A percentile compares a stretch with the other conserved stretches of the same genome.
phyloP scores from a whole-genome alignment of 179 eudicot species.

The Heliamphora pulchella region DNA sequence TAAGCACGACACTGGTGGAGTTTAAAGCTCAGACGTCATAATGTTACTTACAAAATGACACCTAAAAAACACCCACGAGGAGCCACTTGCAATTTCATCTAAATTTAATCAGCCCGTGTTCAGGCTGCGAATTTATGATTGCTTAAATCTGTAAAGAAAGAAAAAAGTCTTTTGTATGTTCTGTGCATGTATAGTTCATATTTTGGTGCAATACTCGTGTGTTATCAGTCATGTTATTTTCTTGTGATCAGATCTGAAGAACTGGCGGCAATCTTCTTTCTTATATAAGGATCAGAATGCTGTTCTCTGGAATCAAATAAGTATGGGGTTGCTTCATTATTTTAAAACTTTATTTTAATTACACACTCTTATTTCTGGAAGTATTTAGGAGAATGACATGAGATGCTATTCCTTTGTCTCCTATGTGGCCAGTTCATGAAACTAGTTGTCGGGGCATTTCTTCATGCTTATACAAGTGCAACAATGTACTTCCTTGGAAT shows the following conservation, averaged over 20 bases:
- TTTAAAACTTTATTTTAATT: background rate
- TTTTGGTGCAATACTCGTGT: background rate
- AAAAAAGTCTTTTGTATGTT: background rate
- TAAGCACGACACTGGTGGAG: background rate
- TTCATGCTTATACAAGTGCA: constrained; percentile 32
- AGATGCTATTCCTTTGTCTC: background rate
- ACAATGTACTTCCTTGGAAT: constrained; percentile 24
- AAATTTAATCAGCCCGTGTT: background rate
- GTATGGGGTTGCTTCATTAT: constrained; percentile 7
- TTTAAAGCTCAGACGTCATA: background rate
- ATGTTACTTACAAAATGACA: background rate
- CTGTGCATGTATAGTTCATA: background rate
- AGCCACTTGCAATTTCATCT: background rate
- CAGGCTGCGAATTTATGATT: background rate
- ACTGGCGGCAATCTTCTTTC: constrained; percentile 14
- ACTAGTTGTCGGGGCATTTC: constrained; percentile 21
- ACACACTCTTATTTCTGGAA: background rate
- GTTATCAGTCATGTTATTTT: background rate
- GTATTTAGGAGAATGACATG: background rate
- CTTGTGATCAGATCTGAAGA: constrained; percentile 18
- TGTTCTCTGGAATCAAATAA: background rate
- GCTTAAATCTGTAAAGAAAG: background rate
- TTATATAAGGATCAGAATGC: background rate
- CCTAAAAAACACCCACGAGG: too few relatives aligned
- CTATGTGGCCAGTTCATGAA: constrained; percentile 27